Conservation (phyloP, 345 rosid genomes). For the Combretum micranthum region DNA sequence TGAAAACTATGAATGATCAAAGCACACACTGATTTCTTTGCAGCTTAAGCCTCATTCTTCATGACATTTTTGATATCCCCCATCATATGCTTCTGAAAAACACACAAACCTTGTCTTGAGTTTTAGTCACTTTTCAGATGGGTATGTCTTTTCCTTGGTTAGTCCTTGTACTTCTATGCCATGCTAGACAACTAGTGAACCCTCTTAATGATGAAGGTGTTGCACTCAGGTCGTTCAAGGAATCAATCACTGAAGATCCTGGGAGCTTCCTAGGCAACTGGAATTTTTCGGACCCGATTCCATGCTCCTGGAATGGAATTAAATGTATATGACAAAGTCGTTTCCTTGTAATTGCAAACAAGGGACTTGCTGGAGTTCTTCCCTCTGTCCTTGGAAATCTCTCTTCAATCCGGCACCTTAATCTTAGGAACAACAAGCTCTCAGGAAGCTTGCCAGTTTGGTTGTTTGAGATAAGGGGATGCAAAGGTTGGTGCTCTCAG, state of each 20-base stretch:
- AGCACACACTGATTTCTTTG: slow-evolving; percentile 4
- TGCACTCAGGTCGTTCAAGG: slow-evolving; percentile 53
- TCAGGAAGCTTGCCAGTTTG: slow-evolving; percentile 51
- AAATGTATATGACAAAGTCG: slow-evolving; percentile 43
- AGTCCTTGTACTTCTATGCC: too few relatives aligned
- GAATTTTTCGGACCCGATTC: slow-evolving; percentile 50
- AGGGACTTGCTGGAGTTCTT: slow-evolving; percentile 49
- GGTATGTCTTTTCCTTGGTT: too few relatives aligned
- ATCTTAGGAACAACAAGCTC: slow-evolving; percentile 59
- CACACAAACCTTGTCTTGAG: too few relatives aligned
- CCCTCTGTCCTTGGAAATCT: slow-evolving; percentile 52
- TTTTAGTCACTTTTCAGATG: too few relatives aligned
- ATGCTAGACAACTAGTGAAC: slow-evolving; percentile 12
- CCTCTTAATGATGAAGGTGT: slow-evolving; percentile 58
- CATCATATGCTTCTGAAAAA: neutral
- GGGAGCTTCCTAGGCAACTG: slow-evolving; percentile 37
- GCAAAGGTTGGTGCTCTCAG: slow-evolving; percentile 64
- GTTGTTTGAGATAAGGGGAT: slow-evolving; percentile 43
- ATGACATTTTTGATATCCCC: slow-evolving; percentile 25
- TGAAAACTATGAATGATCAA: neutral
- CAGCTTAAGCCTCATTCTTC: slow-evolving; percentile 8
- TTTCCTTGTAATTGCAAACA: slow-evolving; percentile 46
- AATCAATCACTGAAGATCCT: slow-evolving; percentile 30
- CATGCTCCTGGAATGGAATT: slow-evolving; percentile 75
- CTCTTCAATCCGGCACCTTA: slow-evolving; percentile 45